These are phyloP conservation scores for Nepenthes alata DNA, from an alignment of 179 eudicot species.

Conservation along the genomic window DNA sequence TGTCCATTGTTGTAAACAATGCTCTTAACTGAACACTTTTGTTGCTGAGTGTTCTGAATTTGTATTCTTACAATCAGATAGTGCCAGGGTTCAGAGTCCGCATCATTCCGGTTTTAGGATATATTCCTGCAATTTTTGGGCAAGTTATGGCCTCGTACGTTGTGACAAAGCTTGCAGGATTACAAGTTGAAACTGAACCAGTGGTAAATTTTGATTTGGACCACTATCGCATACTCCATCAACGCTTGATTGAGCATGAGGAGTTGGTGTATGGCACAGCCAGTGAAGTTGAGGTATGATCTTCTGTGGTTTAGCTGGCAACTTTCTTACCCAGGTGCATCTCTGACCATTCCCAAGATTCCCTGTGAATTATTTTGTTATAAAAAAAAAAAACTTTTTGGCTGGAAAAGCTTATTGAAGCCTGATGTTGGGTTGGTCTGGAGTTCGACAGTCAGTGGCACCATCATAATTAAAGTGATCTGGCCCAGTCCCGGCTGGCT, in stretches of 20 bases:
- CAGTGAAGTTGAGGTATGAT: conserved; percentile 62
- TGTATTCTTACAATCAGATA: conserved; percentile 36
- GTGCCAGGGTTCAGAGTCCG: conserved; percentile 98
- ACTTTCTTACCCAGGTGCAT: background rate
- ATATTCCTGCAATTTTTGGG: conserved; percentile 95
- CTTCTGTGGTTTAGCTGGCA: background rate
- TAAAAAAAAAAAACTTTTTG: no score
- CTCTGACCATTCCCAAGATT: no score
- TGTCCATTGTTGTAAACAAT: no score
- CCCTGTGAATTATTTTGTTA: no score
- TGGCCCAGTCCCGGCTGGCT: no score
- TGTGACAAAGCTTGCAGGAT: conserved; percentile 70
- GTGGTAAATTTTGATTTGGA: conserved; percentile 81
- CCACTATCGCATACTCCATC: conserved; percentile 75
- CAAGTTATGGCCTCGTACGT: conserved; percentile 96
- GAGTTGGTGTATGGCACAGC: conserved; percentile 76
- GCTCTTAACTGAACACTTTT: background rate
- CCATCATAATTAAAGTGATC: no score
- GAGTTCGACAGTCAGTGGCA: no score
- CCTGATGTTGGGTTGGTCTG: no score
- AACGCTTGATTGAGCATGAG: conserved; percentile 93
- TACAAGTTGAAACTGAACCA: conserved; percentile 78
- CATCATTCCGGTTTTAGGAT: conserved; percentile 89
- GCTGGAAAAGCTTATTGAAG: no score
- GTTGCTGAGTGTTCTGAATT: conserved; percentile 4